phyloP scores from a whole-genome alignment of 768 basidiomycete species.

The Mycena capillaripes region DNA sequence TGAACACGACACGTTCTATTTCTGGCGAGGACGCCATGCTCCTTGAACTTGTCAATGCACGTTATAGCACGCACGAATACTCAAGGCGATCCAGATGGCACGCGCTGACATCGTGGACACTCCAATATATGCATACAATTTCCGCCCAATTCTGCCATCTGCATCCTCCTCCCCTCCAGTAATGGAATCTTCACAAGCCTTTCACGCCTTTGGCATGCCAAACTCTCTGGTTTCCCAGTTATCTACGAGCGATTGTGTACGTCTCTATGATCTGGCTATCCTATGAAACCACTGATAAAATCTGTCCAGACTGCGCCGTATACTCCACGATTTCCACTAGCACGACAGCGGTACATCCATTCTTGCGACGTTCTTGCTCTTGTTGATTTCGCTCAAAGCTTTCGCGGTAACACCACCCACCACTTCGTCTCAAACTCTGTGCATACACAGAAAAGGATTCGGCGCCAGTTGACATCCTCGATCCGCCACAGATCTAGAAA shows the following conservation, averaged over 20 bases:
- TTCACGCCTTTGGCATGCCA: not conserved
- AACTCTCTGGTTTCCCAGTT: not conserved
- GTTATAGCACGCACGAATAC: not conserved
- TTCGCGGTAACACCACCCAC: not conserved
- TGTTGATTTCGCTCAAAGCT: not conserved
- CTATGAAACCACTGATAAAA: not conserved
- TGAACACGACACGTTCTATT: no score
- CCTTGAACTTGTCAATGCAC: no score
- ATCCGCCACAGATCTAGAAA: not conserved
- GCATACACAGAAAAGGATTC: not conserved
- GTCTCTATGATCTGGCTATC: not conserved
- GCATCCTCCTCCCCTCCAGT: not conserved
- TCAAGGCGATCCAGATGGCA: not conserved
- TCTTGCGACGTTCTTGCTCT: not conserved
- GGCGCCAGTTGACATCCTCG: not conserved
- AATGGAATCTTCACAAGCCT: not conserved
- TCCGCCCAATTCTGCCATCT: not conserved
- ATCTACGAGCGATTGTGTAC: not conserved
- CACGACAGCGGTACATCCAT: not conserved
- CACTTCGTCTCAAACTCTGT: no score
- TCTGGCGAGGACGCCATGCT: no score
- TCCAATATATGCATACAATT: not conserved
- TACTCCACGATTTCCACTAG: no score
- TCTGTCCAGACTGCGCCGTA: no score
- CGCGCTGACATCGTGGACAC: not conserved